Evolutionary conservation across 2,329 filamentous ascomycete genomes (phyloP), one percentile per base, ranked within the genome.

Genomic region (Sporothrix pseudoabietina): DNA sequence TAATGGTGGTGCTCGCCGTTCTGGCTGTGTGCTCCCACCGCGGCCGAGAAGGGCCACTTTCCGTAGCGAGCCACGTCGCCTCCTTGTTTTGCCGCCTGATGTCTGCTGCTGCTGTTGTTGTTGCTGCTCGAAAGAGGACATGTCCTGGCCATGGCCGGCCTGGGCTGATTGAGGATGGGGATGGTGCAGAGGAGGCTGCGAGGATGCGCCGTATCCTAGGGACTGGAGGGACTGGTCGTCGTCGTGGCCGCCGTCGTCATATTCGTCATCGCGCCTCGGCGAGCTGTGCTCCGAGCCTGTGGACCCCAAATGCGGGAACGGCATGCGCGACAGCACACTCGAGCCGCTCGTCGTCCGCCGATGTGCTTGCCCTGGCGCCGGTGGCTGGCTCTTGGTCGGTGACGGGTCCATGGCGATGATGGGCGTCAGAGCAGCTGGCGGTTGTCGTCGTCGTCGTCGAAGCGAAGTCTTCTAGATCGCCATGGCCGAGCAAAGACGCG

Each of bases 41-140:
- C 92, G 91, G 19, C 93, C 93, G 22, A 97, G 85, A 68, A 97
- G 85, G 35, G 94, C 94, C 12, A 93, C 93, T 82, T 97, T 97
- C 74, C 94, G 88, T 80, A 98, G 84, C 12, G 94, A 97, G 4
- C 94, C 94, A 79, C 92, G 92, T 74, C 94, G 89, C 78, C 90
- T 90, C 72, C 94, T 86, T 65, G 89, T 89, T 80, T 83, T 87
- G 74, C n/a, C 54, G 4, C 55, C 44, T 2, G 65, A 5, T 1
- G 86, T 84, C 76, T 82, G 80, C 75, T 84, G 79, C 75, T 84
- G 86, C 73, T 75, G 69, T 71, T 75, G 72, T 75, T 54, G 49
- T n/a, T 72, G 55, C 4, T 41, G 61, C 30, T 65, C 35, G 8
- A 41, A 3, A 2, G 57, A 66, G 6, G 55, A 26, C 1, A 49